Evolutionary conservation across 805 yeast genomes (phyloP), one percentile per base, ranked within the genome.

Genomic region (Saccharomyces eubayanus): DNA sequence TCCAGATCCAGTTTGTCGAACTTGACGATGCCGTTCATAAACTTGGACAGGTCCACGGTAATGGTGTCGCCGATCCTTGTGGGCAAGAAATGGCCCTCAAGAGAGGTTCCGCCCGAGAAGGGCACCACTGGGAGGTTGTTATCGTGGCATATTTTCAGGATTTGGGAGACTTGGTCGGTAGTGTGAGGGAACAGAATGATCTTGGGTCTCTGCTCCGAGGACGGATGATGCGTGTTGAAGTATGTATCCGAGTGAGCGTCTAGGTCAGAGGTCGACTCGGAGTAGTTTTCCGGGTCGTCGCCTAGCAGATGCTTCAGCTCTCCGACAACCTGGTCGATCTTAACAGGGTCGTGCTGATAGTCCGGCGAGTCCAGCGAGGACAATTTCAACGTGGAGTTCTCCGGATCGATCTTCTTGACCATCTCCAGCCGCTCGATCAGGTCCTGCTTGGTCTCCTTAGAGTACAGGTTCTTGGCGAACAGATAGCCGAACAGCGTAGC

Each of bases 11-110:
- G 74, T 49, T 77, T 76, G 62, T 86, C 81, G 36, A 87, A 68
- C 28, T 72, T 71, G 2, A 87, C 27, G 6, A 87, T 76, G 47
- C 77, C 65, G 67, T 82, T 75, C 87, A 87, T 79, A 51, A 57
- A 66, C 53, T 77, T 71, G 14, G 81, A 73, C 45, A 85, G 67
- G 64, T 87, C 92, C 43, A 85, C 61, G 48, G 79, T 74, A 3
- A 85, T 74, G 8, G 87, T 79, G 30, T 88, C 77, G 1, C 87
- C 86, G 4, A 78, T 74, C 61, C 90, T 74, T 0, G 90, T 84
- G 4, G 88, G 84, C 48, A 84, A 75, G 65, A 81, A 84, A 63
- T 87, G 90, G n/a, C 94, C 95, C 66, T 87, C 95, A 45, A 87
- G 71, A 0, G 92, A 84, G 0, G 94, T 82, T 30, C 89, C 89